These are phyloP conservation scores for Dissophora ornata DNA, from an alignment of 192 early-diverging fungal genomes.

Conservation along the genomic window DNA sequence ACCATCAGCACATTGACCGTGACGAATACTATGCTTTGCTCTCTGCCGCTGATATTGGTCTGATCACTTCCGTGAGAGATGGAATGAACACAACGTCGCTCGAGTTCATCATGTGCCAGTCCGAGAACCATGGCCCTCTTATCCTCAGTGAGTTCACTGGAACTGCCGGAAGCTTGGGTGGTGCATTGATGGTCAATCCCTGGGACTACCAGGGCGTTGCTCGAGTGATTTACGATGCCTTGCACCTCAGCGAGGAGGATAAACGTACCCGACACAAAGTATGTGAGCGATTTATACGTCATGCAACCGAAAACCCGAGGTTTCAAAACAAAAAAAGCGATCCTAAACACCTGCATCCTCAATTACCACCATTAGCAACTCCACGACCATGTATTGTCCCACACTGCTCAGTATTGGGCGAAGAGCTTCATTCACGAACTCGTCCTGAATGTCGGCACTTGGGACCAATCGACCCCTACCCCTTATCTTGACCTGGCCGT, in stretches of 20 bases:
- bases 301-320: too few species aligned
- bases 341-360: too few species aligned
- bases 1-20: slow-evolving; percentile 90
- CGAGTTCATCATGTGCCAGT: slow-evolving; percentile 94
- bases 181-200: slow-evolving; percentile 87
- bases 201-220: slow-evolving; percentile 90
- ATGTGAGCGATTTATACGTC: slow-evolving; percentile 13
- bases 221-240: slow-evolving; percentile 77
- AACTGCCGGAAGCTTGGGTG: slow-evolving; percentile 83
- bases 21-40: slow-evolving; percentile 97
- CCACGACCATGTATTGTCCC: slow-evolving; percentile 79
- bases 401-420: slow-evolving; percentile 93
- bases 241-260: slow-evolving; percentile 74
- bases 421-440: slow-evolving; percentile 83
- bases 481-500: slow-evolving; percentile 54
- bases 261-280: slow-evolving; percentile 69
- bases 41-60: slow-evolving; percentile 90
- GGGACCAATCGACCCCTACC: slow-evolving; percentile 59
- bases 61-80: slow-evolving; percentile 93
- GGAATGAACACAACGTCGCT: slow-evolving; percentile 98
- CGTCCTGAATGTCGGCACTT: slow-evolving; percentile 56
- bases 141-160: slow-evolving; percentile 98
- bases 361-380: too few species aligned
- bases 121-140: slow-evolving; percentile 85
- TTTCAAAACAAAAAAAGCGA: too few species aligned